phyloP scores from a whole-genome alignment of 495 filamentous ascomycete genomes.

The Xylaria telfairii region DNA sequence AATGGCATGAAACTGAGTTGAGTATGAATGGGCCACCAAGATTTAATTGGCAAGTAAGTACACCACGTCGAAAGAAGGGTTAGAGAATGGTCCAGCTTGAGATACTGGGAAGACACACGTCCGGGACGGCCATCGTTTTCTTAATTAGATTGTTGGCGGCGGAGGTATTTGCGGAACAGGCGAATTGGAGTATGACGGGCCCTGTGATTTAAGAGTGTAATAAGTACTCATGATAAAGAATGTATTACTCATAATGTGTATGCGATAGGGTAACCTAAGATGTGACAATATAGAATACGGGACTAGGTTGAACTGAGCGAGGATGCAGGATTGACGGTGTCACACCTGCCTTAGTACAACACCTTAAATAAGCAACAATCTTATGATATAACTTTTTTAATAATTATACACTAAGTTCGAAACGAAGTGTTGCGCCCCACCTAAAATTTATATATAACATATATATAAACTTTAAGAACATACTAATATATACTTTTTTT shows the following conservation, averaged over 20 bases:
- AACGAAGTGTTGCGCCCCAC: too few relatives aligned
- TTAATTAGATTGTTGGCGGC: not conserved
- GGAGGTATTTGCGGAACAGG: not conserved
- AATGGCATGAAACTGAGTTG: not conserved
- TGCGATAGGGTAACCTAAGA: not conserved
- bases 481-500: too few relatives aligned
- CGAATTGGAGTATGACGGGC: not conserved
- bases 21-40: not conserved
- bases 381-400: too few relatives aligned
- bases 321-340: not conserved
- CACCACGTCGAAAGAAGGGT: not conserved
- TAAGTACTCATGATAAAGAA: conserved; percentile 2
- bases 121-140: not conserved
- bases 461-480: too few relatives aligned
- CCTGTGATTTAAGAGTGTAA: not conserved
- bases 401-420: too few relatives aligned
- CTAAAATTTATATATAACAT: too few relatives aligned
- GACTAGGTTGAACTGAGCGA: not conserved
- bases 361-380: too few relatives aligned
- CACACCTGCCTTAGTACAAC: too few relatives aligned
- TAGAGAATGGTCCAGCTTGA: not conserved
- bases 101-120: not conserved
- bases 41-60: not conserved
- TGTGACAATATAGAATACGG: not conserved
- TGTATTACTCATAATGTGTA: not conserved